These are phyloP conservation scores for Fistulifera solaris DNA, from an alignment of 108 stramenopile genomes.

Conservation along the genomic window DNA sequence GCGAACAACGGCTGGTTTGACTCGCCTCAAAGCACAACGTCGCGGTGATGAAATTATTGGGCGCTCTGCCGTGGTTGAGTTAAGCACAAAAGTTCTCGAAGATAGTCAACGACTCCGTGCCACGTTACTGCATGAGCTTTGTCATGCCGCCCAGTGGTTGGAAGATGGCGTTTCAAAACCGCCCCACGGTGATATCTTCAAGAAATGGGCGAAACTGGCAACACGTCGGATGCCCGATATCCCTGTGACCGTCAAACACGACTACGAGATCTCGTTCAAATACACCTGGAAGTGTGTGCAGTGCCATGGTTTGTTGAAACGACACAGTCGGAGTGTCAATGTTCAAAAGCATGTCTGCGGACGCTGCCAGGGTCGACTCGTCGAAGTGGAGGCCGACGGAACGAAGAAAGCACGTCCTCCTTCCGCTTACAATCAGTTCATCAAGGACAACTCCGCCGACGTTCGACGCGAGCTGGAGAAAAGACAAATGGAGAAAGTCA, in stretches of 20 bases:
- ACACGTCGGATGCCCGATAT: slow-evolving; percentile 54
- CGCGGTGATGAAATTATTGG: background rate
- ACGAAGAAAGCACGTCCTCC: slow-evolving; percentile 33
- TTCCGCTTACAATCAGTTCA: slow-evolving; percentile 57
- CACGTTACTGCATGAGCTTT: slow-evolving; percentile 91
- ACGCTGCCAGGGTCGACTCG: slow-evolving; percentile 46
- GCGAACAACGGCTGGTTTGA: slow-evolving; percentile 79
- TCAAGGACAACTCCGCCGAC: slow-evolving; percentile 40
- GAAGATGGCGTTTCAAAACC: slow-evolving; percentile 78
- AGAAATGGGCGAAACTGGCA: slow-evolving; percentile 79
- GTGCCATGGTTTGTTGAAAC: slow-evolving; percentile 42
- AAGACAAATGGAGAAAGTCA: slow-evolving; percentile 20
- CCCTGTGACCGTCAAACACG: slow-evolving; percentile 70
- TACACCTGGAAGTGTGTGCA: slow-evolving; percentile 62
- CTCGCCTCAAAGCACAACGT: slow-evolving; percentile 24
- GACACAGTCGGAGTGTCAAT: slow-evolving; percentile 68
- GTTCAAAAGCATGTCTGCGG: slow-evolving; percentile 52
- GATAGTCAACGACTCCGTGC: slow-evolving; percentile 53
- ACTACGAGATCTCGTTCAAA: slow-evolving; percentile 71
- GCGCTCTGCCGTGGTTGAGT: slow-evolving; percentile 61
- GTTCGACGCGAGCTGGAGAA: slow-evolving; percentile 37
- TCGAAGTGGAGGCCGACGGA: slow-evolving; percentile 28
- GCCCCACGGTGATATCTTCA: slow-evolving; percentile 71
- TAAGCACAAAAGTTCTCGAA: slow-evolving; percentile 85
- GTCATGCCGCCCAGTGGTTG: slow-evolving; percentile 92